Conservation (phyloP, 805 yeast genomes). For the Pichia paraexigua region DNA sequence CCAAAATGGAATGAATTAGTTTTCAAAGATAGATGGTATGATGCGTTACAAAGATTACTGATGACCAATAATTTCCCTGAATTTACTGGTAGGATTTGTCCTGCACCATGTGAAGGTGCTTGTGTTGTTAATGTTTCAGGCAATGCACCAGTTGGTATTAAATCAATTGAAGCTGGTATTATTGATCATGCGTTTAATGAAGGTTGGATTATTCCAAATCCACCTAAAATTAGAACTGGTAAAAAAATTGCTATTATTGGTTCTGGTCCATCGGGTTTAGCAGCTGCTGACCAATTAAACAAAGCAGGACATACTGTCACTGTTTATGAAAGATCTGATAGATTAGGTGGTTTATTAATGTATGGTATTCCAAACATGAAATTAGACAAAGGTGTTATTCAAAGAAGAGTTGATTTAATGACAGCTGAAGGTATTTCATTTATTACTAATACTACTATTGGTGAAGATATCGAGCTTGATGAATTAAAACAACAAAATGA, state of each 20-base stretch:
- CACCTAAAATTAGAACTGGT: conserved; percentile 78
- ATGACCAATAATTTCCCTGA: conserved; percentile 99
- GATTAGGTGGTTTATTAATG: conserved; percentile 96
- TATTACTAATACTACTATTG: conserved; percentile 69
- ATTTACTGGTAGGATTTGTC: conserved; percentile 96
- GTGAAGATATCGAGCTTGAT: conserved; percentile 70
- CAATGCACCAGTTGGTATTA: conserved; percentile 93
- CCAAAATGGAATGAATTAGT: conserved; percentile 98
- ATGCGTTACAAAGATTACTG: conserved; percentile 81
- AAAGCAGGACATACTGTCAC: conserved; percentile 91
- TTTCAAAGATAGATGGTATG: conserved; percentile 89
- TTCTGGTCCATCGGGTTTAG: conserved; percentile 96
- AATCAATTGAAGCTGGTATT: conserved; percentile 91
- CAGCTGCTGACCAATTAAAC: conserved; percentile 95
- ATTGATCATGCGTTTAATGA: conserved; percentile 93
- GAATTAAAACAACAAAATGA: conserved; percentile 59
- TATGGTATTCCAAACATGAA: conserved; percentile 99
- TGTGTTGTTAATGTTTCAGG: conserved; percentile 80
- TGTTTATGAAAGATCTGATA: conserved; percentile 88
- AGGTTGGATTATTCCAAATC: conserved; percentile 89
- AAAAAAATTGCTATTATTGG: conserved; percentile 82
- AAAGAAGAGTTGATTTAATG: conserved; percentile 86
- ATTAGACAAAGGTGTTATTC: conserved; percentile 85
- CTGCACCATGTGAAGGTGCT: conserved; percentile 99
- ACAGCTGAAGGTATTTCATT: conserved; percentile 85